Percentiles rank a stretch among this genome's conserved stretches.
Evolutionary conservation across 495 filamentous ascomycete genomes (phyloP).

Genomic region (Bacidia rubella): DNA sequence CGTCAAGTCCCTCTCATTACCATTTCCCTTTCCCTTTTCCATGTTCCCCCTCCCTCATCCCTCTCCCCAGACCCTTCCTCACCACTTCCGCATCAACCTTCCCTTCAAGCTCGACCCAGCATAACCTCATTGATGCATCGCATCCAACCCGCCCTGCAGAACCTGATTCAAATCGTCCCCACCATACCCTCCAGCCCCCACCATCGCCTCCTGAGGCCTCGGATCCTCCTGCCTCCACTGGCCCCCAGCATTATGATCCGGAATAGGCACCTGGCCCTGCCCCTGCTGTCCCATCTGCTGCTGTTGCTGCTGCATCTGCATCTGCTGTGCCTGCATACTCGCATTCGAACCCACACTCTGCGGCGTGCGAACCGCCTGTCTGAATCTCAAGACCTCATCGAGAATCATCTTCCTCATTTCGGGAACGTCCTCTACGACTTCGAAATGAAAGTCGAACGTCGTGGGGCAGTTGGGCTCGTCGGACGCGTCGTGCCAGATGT

Average conservation of each 20-base stretch:
- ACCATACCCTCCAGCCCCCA: constrained; percentile 34
- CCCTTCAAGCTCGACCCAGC: constrained; percentile 4
- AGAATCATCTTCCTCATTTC: constrained; percentile 98
- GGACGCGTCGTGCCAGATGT: constrained; percentile 95
- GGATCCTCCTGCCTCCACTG: constrained; percentile 76
- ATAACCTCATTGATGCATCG: constrained; percentile 21
- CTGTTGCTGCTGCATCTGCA: constrained; percentile 27
- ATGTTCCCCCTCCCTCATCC: not conserved
- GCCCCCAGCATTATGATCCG: constrained; percentile 36
- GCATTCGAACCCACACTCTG: constrained; percentile 22
- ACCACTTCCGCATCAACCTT: constrained; percentile 9
- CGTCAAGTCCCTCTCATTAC: not conserved
- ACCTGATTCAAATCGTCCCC: constrained; percentile 61
- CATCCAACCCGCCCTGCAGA: constrained; percentile 69
- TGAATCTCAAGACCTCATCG: constrained; percentile 77
- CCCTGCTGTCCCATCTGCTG: constrained; percentile 24
- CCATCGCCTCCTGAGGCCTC: constrained; percentile 59
- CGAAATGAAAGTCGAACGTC: constrained; percentile 96
- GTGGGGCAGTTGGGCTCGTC: constrained; percentile 89
- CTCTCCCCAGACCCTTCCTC: constrained; percentile 3
- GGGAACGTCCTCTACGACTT: constrained; percentile 78
- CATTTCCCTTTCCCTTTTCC: not conserved
- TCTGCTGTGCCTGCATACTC: constrained; percentile 30
- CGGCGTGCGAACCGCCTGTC: constrained; percentile 54
- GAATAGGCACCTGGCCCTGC: constrained; percentile 55